Base-by-base conservation (phyloP, 352 stramenopile genomes). In the Phytophthora vignae region DNA sequence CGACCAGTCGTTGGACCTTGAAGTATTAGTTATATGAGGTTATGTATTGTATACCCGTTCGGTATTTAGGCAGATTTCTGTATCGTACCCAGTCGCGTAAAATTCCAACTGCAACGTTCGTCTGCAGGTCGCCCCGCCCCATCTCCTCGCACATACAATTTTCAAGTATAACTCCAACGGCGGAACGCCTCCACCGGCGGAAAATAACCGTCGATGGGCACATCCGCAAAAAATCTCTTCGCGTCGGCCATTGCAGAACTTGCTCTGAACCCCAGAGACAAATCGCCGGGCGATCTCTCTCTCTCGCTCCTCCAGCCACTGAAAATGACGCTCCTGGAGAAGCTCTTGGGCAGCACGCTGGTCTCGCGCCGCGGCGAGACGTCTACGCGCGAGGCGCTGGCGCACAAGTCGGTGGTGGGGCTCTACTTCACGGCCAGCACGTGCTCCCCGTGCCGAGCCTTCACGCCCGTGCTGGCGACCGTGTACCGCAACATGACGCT, bases 391-490 rank as follows among this genome's bases (percentile, higher is more conserved):
- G 76, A 89, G 38, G 84, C 78, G 62, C 78, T 91, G 49, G 82
- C 77, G 36, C 52, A 73, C 61, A 91, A 91, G 69, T 81, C 67
- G 19, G 76, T 85, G 40, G 72, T 92, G 54, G 83, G 83, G 0
- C 62, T 92, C 31, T 92, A 90, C 77, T 92, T 92, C 70, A 90
- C 83, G 10, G 80, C 79, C 52, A 90, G 82, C 69, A 83, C 73
- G 14, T 91, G 83, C 62, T 73, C 72, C 31, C 81, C 83, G 15
- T 92, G 85, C 54, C 79, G 86, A 67, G 76, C 73, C 29, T 92
- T 92, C 72, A 90, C 85, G 53, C 85, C 83, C 25, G 71, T 89
- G 52, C 69, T 92, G 58, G 85, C 83, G 33, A 89, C 82, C 0
- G 81, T 86, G 15, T 80, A 92, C 57, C 76, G 78, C 46, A 90